A percentile compares a stretch with the other conserved stretches of the same genome.
Conservation (phyloP, 2,329 filamentous ascomycete genomes). For the Cladosporium sp. region DNA sequence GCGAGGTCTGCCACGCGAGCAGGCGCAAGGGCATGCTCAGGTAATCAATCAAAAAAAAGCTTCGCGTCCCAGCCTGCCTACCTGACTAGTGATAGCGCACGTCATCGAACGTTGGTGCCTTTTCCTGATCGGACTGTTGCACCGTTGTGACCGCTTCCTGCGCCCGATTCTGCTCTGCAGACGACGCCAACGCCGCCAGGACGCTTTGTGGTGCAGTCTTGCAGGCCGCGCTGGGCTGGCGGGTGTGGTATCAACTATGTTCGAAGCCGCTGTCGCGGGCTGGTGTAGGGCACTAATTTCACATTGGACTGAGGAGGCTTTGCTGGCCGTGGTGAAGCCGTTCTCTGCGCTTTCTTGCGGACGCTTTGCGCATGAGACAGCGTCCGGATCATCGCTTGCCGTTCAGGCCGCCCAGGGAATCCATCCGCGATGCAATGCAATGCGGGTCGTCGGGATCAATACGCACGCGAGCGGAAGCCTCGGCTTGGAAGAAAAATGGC, state of each 20-base stretch:
- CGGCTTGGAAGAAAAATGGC: not conserved
- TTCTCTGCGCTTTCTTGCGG: not conserved
- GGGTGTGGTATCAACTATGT: not conserved
- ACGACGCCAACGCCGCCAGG: not conserved
- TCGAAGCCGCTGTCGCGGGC: not conserved
- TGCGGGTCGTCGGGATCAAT: too few species aligned
- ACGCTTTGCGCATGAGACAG: not conserved
- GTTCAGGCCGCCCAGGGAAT: not conserved
- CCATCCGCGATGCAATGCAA: not conserved
- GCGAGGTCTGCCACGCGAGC: not conserved
- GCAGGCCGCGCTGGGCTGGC: not conserved
- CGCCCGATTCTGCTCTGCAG: not conserved
- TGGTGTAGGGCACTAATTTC: not conserved
- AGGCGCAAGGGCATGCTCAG: not conserved
- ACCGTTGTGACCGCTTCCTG: not conserved
- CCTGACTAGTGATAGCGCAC: not conserved
- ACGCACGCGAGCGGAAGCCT: not conserved
- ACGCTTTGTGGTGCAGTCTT: not conserved
- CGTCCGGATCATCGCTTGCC: not conserved
- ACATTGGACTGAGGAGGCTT: not conserved
- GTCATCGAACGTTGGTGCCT: not conserved
- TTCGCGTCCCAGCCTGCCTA: not conserved
- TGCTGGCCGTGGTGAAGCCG: not conserved
- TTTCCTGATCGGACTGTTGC: not conserved
- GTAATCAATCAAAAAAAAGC: not conserved